Evolutionary conservation across 2,329 filamentous ascomycete species (phyloP).

Genomic region (Fusarium staphyleae): DNA sequence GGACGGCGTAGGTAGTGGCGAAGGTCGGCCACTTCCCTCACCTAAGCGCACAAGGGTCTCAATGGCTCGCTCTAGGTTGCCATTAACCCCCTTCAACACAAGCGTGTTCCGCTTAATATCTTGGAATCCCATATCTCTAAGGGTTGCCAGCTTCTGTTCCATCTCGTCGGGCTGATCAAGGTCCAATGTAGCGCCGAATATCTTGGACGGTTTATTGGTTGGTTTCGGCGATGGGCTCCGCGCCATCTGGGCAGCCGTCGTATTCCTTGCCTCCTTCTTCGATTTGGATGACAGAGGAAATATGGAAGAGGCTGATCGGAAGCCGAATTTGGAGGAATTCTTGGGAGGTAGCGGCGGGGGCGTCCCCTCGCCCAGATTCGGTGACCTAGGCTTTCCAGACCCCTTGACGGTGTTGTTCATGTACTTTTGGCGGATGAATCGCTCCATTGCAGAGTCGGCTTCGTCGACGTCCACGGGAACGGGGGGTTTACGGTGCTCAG

Average conservation of each 20-base stretch:
- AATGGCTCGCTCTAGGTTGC: conserved; percentile 84
- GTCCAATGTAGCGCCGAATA: conserved; percentile 74
- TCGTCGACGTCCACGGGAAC: conserved; percentile 92
- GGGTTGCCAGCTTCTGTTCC: conserved; percentile 76
- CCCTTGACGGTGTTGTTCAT: conserved; percentile 61
- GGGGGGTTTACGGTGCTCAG: conserved; percentile 80
- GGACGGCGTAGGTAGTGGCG: conserved; percentile 45
- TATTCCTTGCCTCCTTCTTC: conserved; percentile 58
- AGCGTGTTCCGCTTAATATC: conserved; percentile 83
- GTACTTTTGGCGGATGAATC: conserved; percentile 95
- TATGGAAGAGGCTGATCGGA: conserved; percentile 70
- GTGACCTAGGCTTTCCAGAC: conserved; percentile 46
- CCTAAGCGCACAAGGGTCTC: conserved; percentile 85
- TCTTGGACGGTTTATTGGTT: conserved; percentile 69
- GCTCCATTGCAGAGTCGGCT: conserved; percentile 91
- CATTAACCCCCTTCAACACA: conserved; percentile 82
- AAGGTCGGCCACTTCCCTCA: conserved; percentile 64
- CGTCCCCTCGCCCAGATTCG: conserved; percentile 60
- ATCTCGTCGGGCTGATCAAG: conserved; percentile 62
- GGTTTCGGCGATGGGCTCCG: conserved; percentile 50
- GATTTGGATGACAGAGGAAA: conserved; percentile 69
- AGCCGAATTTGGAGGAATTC: conserved; percentile 67
- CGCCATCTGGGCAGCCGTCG: conserved; percentile 37
- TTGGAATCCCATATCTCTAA: conserved; percentile 91
- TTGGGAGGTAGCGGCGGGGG: conserved; percentile 69